Conservation (phyloP, 192 early-diverging fungal species). For the Coemansia sp. region DNA sequence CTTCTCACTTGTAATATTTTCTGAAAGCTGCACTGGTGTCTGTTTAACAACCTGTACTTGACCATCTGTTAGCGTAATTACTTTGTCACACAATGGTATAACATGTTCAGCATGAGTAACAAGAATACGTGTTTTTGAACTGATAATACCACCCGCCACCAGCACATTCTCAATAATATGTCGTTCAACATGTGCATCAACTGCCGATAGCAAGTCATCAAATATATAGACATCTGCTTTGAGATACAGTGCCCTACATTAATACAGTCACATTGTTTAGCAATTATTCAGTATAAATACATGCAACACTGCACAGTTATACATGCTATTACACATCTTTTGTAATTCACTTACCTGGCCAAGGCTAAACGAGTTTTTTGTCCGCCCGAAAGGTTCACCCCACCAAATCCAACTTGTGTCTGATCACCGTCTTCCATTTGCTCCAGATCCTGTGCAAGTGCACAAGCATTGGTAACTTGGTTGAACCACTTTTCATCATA, state of each 20-base stretch:
- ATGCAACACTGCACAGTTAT: neutral
- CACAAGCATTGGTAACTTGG: constrained; percentile 29
- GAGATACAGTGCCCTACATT: constrained; percentile 57
- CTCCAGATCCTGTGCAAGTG: constrained; percentile 24
- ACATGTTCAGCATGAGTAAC: constrained; percentile 46
- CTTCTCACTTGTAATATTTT: neutral
- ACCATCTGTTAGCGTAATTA: constrained; percentile 20
- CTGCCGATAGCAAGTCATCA: constrained; percentile 70
- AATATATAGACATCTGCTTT: constrained; percentile 63
- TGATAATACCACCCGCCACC: constrained; percentile 25
- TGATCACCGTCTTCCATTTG: constrained; percentile 22
- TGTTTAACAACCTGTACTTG: constrained; percentile 3
- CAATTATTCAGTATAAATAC: neutral
- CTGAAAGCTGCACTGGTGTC: neutral
- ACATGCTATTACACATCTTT: neutral
- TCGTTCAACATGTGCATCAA: constrained; percentile 60
- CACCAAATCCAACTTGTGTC: constrained; percentile 57
- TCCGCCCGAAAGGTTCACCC: constrained; percentile 60
- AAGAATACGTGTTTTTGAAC: constrained; percentile 47
- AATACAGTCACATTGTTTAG: constrained; percentile 12
- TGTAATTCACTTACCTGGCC: constrained; percentile 43
- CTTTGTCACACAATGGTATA: constrained; percentile 18
- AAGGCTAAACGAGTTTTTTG: constrained; percentile 62
- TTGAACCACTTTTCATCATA: constrained; percentile 30
- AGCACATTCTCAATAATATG: constrained; percentile 55